These are phyloP conservation scores for Coemansia sp. DNA, from an alignment of 192 early-diverging fungal species.

Conservation along the genomic window DNA sequence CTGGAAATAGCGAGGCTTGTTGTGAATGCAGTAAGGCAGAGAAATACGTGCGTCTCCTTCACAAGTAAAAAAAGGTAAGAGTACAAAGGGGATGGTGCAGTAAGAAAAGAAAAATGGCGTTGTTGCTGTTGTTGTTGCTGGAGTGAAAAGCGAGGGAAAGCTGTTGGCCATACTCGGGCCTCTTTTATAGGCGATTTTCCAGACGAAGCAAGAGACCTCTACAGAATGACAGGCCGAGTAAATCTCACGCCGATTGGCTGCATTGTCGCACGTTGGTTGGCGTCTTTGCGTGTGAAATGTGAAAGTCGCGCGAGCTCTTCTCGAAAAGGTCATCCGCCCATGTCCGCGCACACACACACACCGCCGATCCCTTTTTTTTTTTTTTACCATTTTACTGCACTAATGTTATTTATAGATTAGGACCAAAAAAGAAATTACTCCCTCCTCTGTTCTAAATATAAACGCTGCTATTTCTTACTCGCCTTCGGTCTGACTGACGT, in stretches of 20 bases:
- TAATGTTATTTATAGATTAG: not conserved
- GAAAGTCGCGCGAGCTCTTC: constrained; percentile 3
- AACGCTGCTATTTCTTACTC: constrained; percentile 8
- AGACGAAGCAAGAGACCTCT: not conserved
- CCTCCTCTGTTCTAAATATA: not conserved
- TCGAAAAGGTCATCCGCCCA: constrained; percentile 6
- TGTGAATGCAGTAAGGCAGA: not conserved
- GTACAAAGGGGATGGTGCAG: not conserved
- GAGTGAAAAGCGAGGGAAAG: not conserved
- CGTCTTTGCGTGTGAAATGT: constrained; percentile 1
- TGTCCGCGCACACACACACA: constrained; percentile 5
- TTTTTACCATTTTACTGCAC: not conserved
- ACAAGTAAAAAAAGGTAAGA: not conserved
- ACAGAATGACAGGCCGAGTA: not conserved
- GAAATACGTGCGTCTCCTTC: not conserved
- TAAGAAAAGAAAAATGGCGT: not conserved
- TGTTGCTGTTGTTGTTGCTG: not conserved
- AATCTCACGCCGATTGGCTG: constrained; percentile 1
- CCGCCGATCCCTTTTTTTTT: constrained; percentile 2
- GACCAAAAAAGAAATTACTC: not conserved
- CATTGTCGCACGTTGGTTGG: constrained; percentile 10
- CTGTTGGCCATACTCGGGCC: not conserved
- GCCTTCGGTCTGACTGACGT: constrained; percentile 9
- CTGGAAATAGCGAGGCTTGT: not conserved
- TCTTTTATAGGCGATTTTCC: constrained; percentile 1